A percentile compares a stretch with the other conserved stretches of the same genome.
These are phyloP conservation scores for Fusarium mundagurra DNA, from an alignment of 2,329 filamentous ascomycete genomes.

Conservation along the genomic window DNA sequence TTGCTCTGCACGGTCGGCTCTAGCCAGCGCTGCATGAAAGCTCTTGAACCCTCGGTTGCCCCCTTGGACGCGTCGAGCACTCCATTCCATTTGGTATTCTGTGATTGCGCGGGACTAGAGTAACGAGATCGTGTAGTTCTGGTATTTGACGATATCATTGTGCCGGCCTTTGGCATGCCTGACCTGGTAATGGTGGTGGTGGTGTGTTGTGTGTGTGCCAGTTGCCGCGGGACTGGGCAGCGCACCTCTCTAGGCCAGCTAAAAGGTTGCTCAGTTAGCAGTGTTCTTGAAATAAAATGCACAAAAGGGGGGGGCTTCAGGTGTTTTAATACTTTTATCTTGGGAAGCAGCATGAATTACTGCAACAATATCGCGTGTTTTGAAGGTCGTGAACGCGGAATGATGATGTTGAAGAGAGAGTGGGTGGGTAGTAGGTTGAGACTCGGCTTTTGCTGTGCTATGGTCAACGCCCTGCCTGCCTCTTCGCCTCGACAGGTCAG, in stretches of 20 bases:
- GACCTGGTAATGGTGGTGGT: slow-evolving; percentile 11
- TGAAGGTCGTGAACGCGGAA: slow-evolving; percentile 44
- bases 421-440: slow-evolving; percentile 37
- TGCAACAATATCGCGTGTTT: slow-evolving; percentile 47
- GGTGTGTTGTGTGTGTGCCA: slow-evolving; percentile 22
- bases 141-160: slow-evolving; percentile 56
- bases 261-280: slow-evolving; percentile 26
- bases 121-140: slow-evolving; percentile 65
- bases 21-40: slow-evolving; percentile 66
- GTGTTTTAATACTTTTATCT: slow-evolving; percentile 43
- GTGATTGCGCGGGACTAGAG: slow-evolving; percentile 61
- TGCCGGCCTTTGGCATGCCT: slow-evolving; percentile 22
- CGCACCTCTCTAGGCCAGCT: slow-evolving; percentile 47
- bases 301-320: not conserved
- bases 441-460: slow-evolving; percentile 27
- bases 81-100: slow-evolving; percentile 45
- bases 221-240: slow-evolving; percentile 42
- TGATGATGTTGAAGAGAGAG: slow-evolving; percentile 41
- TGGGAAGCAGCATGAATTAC: slow-evolving; percentile 47
- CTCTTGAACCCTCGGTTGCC: slow-evolving; percentile 52
- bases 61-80: slow-evolving; percentile 52
- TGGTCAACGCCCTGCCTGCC: slow-evolving; percentile 19
- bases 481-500: slow-evolving; percentile 10
- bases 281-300: not conserved
- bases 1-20: slow-evolving; percentile 68